Evolutionary conservation across 805 yeast genomes (phyloP), one percentile per base, ranked within the genome.

Genomic region (Gaillardinia entomophila): DNA sequence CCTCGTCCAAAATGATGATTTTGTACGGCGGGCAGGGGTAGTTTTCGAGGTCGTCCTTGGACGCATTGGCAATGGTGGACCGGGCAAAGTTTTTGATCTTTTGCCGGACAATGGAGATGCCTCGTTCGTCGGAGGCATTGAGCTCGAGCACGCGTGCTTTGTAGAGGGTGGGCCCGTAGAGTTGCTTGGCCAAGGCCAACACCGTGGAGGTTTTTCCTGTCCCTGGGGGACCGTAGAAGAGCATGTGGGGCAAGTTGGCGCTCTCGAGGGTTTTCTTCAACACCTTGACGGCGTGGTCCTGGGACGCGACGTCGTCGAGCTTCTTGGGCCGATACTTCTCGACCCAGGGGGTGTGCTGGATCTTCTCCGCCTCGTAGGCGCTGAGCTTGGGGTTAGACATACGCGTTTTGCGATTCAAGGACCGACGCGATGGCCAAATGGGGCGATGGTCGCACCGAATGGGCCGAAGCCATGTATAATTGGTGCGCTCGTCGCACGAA

Each of bases 21-120:
- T 92, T 92, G 60, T 85, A 92, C 4, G 97, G 97, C 1, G 98
- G 97, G 53, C 97, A 90, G 2, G 97, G 96, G 60, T 88, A 89
- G 13, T 77, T 72, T 26, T 64, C 74, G 31, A 73, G 57, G 46
- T 83, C 92, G 26, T 78, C 81, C 12, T 69, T 65, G 1, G 83
- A 53, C 1, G 97, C 94, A 38, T 82, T 82, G 0, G 96, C 81
- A 1, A 89, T 86, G 0, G 88, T 74, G 28, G 88, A 62, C 38
- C 96, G 68, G 12, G 97, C 97, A 58, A 87, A 86, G 49, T 75
- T 82, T 60, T 86, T 86, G 43, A 86, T 77, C 50, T 85, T 85
- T 45, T 84, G 87, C 46, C 96, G 70, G 11, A 86, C 95, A 34
- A 87, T 86, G 6, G 87, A 77, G 33, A 86, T 86, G 42, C 96